Evolutionary conservation across 495 filamentous ascomycete species (phyloP), one percentile per base, ranked within the genome.

Genomic region (Aspergillus avenaceus): DNA sequence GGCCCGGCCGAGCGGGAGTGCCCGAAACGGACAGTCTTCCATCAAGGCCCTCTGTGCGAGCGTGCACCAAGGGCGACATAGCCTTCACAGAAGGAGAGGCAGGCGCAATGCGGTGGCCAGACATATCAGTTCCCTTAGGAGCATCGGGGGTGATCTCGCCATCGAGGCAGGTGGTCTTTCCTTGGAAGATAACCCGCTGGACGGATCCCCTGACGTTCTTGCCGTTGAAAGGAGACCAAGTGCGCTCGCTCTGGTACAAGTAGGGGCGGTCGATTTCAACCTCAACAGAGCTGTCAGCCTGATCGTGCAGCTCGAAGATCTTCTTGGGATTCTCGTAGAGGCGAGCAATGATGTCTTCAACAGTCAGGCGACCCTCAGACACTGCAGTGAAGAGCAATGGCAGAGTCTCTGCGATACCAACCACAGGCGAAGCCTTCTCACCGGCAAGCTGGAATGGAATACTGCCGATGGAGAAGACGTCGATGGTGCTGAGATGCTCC

Each of bases 231-330:
- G 88, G 87, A 45, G 88, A 91, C 87, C 87, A 91, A 29, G 72
- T 60, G 27, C 73, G 55, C 21, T 72, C 60, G 55, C 66, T 69
- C 54, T 82, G 67, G 53, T 84, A 73, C 6, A 78, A 65, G 59
- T 88, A 86, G 2, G 83, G 79, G 14, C 86, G 78, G 41, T 82
- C 73, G 61, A 91, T 73, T 68, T 91, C 88, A 42, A 91, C 74
- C 69, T 93, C 88, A 24, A 91, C 72, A 9, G 79, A 82, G 46
- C 85, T 83, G 49, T 84, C 84, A 14, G 81, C 70, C 62, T 93
- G 88, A 54, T 93, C 88, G 54, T 93, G 88, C 40, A 93, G 77
- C 71, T 92, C 87, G 50, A 92, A 93, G 53, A 93, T 93, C 57
- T 79, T 80, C 74, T 86, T 90, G 16, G 88, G 88, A 56, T 90